Evolutionary conservation across 345 rosid genomes (phyloP), one percentile per base, ranked within the genome.

Genomic region (Zanthoxylum bungeanum): DNA sequence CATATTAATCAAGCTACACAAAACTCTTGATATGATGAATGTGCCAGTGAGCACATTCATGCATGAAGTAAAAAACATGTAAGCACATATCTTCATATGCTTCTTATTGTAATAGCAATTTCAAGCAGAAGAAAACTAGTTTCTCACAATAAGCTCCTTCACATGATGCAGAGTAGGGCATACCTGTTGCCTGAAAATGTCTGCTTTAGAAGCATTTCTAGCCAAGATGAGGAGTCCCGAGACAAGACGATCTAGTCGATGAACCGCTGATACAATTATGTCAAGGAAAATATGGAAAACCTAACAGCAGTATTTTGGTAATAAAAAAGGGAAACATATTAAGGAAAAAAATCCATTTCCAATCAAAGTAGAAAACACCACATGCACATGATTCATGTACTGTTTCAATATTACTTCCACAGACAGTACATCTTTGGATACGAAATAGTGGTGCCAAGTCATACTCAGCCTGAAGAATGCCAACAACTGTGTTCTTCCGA

Each of bases 161-260:
- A 14, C 21, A 31, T 11, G 31, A 62, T 39, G 31, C 36, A 46
- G 55, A 7, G 36, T 3, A 2, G 44, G 52, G 57, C 60, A 76
- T 83, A 87, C 98, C 88, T 95, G 94, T 81, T 89, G 85, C 78
- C 99, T 88, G 72, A 92, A 95, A 75, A 80, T 51, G 64, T 91
- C 94, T 78, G 99, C 96, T 78, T 80, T 92, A 39, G 85, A 79
- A 30, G 93, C 86, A 84, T 77, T 92, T 84, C 97, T 88, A 51
- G 96, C 99, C 72, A 92, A 78, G 76, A 92, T 92, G 66, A 92
- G 98, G 73, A 95, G 87, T 70, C 99, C 96, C 21, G 96, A 92
- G 78, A 92, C 96, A 56, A 92, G 93, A 59, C 94, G 86, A 82
- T 92, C 98, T 68, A 91, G 78, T 47, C 93, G 80, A 82, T 91